These are phyloP conservation scores for Hypholoma fasciculare DNA, from an alignment of 768 basidiomycete genomes.

Conservation along the genomic window DNA sequence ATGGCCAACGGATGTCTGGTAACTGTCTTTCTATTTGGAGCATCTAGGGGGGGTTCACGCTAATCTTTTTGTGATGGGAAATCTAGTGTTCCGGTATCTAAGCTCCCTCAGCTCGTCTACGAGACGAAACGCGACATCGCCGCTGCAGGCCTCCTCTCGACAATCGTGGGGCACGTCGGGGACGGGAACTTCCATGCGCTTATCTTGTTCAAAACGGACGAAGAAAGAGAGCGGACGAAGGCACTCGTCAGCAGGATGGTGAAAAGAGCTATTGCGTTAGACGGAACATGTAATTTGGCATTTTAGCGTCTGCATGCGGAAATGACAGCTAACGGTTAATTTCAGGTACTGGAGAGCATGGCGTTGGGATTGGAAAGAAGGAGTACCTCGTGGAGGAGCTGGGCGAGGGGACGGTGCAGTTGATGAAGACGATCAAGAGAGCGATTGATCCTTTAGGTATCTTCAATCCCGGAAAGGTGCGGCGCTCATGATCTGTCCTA, in stretches of 20 bases:
- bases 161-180: constrained; percentile 77
- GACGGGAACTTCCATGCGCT: constrained; percentile 59
- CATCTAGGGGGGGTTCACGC: neutral
- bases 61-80: neutral
- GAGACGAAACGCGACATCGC: constrained; percentile 74
- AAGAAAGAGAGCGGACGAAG: constrained; percentile 44
- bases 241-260: constrained; percentile 63
- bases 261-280: constrained; percentile 63
- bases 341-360: constrained; percentile 79
- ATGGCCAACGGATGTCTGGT: constrained; percentile 82
- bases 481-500: neutral
- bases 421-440: constrained; percentile 84
- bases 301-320: neutral
- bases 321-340: neutral
- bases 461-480: constrained; percentile 84
- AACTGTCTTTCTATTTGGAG: constrained; percentile 1
- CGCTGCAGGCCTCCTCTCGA: constrained; percentile 53
- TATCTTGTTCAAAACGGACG: constrained; percentile 57
- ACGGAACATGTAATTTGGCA: constrained; percentile 63
- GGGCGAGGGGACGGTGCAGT: constrained; percentile 75
- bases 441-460: constrained; percentile 73
- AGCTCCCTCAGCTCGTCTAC: constrained; percentile 60
- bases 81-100: constrained; percentile 59
- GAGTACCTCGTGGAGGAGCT: constrained; percentile 82
- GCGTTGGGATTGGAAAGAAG: constrained; percentile 84